Conservation (phyloP, 768 basidiomycete genomes). For the Termitomyces titanicus region DNA sequence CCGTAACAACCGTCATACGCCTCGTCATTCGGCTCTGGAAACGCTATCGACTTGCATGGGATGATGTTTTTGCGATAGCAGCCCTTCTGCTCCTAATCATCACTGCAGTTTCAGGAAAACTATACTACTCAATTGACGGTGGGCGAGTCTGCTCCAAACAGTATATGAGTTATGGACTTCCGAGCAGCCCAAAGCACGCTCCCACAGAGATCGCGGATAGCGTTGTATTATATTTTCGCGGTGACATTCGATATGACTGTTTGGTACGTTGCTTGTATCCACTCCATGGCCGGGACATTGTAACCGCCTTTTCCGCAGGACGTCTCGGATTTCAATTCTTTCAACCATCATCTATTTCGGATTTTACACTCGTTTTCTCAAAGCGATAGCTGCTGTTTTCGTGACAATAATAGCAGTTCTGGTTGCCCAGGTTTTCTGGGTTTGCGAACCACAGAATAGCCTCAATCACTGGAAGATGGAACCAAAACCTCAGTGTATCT, state of each 20-base stretch:
- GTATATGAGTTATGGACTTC: not conserved
- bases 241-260: slow-evolving; percentile 1
- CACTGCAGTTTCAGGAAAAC: slow-evolving; percentile 3
- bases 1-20: not conserved
- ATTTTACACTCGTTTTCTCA: not conserved
- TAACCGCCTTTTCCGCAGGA: not conserved
- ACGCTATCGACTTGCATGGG: slow-evolving; percentile 1
- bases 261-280: no score
- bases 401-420: not conserved
- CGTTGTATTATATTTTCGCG: slow-evolving; percentile 1
- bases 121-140: slow-evolving; percentile 4
- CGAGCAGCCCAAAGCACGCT: not conserved
- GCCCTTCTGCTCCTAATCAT: slow-evolving; percentile 3
- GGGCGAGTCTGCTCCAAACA: no score
- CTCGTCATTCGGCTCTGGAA: slow-evolving; percentile 1
- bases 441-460: slow-evolving; percentile 2
- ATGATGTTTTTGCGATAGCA: slow-evolving; percentile 1
- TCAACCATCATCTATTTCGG: not conserved
- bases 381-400: not conserved
- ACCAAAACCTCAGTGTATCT: slow-evolving; percentile 1
- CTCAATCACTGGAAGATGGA: slow-evolving; percentile 9
- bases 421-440: slow-evolving; percentile 5
- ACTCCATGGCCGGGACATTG: no score
- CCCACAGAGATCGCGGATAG: not conserved
- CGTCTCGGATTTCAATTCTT: slow-evolving; percentile 2